Base-by-base conservation (phyloP, 2,329 filamentous ascomycete species). In the Hypocreales sp. region DNA sequence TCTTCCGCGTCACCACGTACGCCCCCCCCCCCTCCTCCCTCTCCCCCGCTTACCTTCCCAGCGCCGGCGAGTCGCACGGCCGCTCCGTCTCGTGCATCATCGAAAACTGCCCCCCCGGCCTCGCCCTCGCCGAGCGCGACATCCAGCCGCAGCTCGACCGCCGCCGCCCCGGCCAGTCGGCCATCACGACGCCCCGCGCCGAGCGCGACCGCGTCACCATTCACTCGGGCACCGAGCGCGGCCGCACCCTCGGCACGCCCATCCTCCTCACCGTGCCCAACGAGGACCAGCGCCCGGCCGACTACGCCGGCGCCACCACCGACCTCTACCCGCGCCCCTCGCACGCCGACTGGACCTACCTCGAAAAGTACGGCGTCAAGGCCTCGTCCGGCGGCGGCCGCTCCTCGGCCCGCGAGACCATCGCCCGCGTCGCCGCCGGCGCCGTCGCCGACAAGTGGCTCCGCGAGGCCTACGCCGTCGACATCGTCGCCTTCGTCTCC, bases 91-190 rank as follows among this genome's bases (percentile, higher is more conserved):
- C 84, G 47, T 92, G 82, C 61, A 94, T 95, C 45, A 77, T 95
- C 55, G 87, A 95, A 51, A 84, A 84, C 42, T 80, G 74, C 47
- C 90, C 87, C 20, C 86, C 90, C 10, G 81, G 82, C 44, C 77
- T 95, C 65, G 61, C 75, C 44, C 72, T 95, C 51, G 79, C 72
- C 35, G 86, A 93, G 55, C 64, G 61, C 29, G 82, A 92, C 47
- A 92, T 95, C 48, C 87, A 98, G 58, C 84, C 84, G 26, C 84
- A 94, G 58, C 81, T 95, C 71, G 92, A 79, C 36, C 77, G 87
- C 38, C 72, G 87, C 34, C 71, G 87, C 33, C 87, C 87, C 5
- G 87, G 87, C 24, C 87, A 98, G 56, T 82, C 74, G 40, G 73
- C 75, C 36, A 79, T 95, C 45, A 92, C 84, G 3, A 95, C 90